Evolutionary conservation across 2,329 filamentous ascomycete species (phyloP).

Genomic region (Botrytis cinerea): DNA sequence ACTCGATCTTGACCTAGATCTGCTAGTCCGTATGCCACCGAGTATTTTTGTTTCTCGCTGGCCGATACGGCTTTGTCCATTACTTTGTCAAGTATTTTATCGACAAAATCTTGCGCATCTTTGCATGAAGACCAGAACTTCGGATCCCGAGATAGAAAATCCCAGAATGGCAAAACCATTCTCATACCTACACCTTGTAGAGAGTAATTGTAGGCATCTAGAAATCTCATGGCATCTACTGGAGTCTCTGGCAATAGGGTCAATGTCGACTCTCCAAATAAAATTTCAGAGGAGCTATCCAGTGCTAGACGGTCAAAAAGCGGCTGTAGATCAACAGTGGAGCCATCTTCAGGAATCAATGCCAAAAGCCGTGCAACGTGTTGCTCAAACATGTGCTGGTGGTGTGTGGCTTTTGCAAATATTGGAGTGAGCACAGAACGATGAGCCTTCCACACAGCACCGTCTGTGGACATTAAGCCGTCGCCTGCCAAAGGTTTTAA

Average conservation of each 20-base stretch:
- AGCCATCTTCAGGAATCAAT: slow-evolving; percentile 15
- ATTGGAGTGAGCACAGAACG: slow-evolving; percentile 8
- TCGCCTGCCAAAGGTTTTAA: slow-evolving; percentile 38
- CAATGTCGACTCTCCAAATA: slow-evolving; percentile 58
- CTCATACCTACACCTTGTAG: slow-evolving; percentile 1
- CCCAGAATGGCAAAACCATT: slow-evolving; percentile 14
- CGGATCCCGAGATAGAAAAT: slow-evolving; percentile 3
- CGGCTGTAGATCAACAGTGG: slow-evolving; percentile 19
- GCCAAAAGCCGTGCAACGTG: slow-evolving; percentile 7
- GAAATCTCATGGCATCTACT: neutral
- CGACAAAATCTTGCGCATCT: slow-evolving; percentile 12
- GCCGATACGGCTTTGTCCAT: neutral
- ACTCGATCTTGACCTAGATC: slow-evolving; percentile 2
- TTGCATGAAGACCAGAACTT: slow-evolving; percentile 14
- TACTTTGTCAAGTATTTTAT: slow-evolving; percentile 5
- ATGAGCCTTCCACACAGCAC: slow-evolving; percentile 16
- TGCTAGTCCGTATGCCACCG: neutral
- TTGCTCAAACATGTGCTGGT: neutral
- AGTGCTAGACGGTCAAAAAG: slow-evolving; percentile 47
- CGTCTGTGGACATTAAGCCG: neutral
- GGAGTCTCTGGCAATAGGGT: neutral
- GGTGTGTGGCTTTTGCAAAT: neutral
- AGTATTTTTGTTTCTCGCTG: neutral
- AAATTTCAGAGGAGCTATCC: slow-evolving; percentile 59
- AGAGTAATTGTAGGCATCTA: slow-evolving; percentile 6